A percentile compares a stretch with the other conserved stretches of the same genome.
These are phyloP conservation scores for Magnusiomyces tetraspermus DNA, from an alignment of 1,139 yeast species.

Conservation along the genomic window DNA sequence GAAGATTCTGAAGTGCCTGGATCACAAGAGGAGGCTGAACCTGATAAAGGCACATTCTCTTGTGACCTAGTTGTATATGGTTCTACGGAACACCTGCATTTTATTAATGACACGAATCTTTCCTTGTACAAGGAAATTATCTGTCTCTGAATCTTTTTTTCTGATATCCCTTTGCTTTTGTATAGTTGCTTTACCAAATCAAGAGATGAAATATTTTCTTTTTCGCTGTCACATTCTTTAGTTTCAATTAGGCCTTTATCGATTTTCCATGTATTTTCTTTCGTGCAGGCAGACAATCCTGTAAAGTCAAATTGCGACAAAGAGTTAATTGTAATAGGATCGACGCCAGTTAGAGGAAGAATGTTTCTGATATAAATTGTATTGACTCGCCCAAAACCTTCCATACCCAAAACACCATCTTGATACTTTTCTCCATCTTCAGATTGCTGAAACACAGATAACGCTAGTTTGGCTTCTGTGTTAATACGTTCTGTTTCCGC, in stretches of 20 bases:
- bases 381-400: neutral
- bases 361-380: neutral
- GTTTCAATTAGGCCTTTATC: no score
- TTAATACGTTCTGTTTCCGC: neutral
- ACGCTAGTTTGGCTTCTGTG: neutral
- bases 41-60: no score
- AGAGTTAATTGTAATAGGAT: neutral
- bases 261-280: no score
- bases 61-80: neutral
- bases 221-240: no score
- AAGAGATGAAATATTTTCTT: neutral
- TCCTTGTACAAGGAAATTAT: neutral
- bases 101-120: neutral
- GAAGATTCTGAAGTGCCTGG: no score
- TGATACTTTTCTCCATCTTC: neutral
- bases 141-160: neutral
- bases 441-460: neutral
- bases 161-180: neutral
- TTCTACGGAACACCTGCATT: neutral
- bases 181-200: neutral
- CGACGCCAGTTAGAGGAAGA: neutral
- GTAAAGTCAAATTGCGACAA: neutral
- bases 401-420: neutral
- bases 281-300: no score
- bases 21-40: no score